These are phyloP conservation scores for Prototheca stagnorum DNA, from an alignment of 163 green algal species.

Conservation along the genomic window DNA sequence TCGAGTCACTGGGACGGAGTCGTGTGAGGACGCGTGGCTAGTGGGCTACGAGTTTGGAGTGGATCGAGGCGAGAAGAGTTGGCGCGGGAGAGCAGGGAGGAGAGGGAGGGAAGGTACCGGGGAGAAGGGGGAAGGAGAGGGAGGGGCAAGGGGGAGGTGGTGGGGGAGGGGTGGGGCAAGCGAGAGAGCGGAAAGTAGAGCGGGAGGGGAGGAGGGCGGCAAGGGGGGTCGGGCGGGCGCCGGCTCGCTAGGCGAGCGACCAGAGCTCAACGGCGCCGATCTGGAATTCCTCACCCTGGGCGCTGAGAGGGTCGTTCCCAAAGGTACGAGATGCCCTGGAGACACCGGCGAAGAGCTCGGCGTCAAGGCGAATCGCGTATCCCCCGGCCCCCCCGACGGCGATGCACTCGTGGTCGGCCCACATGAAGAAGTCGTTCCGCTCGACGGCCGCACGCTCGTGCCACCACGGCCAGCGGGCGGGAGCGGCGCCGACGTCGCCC, in stretches of 20 bases:
- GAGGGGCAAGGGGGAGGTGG: too few species aligned
- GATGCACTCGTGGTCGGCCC: conserved; percentile 10
- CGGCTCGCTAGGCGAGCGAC: background rate
- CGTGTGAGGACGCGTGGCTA: too few species aligned
- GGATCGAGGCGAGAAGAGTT: too few species aligned
- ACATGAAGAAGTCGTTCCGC: conserved; percentile 30
- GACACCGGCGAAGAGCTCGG: conserved; percentile 13
- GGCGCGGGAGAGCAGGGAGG: too few species aligned
- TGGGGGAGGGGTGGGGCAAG: too few species aligned
- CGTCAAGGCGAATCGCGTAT: conserved; percentile 27
- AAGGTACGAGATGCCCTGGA: conserved; percentile 19
- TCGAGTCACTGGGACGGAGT: too few species aligned
- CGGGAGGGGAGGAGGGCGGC: too few species aligned
- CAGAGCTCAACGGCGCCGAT: conserved; percentile 25
- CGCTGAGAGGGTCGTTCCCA: conserved; percentile 14
- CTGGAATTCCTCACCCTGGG: conserved; percentile 17
- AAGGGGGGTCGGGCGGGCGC: too few species aligned
- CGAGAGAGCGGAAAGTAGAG: too few species aligned
- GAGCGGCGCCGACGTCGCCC: background rate
- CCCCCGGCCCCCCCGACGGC: conserved; percentile 23
- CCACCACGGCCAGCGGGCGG: conserved; percentile 16
- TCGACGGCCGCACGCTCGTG: conserved; percentile 6
- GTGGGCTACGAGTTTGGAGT: too few species aligned
- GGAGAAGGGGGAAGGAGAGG: background rate
- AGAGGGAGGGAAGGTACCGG: too few species aligned